Base-by-base conservation (phyloP, 306 rosid species). In the Quercus variabilis region DNA sequence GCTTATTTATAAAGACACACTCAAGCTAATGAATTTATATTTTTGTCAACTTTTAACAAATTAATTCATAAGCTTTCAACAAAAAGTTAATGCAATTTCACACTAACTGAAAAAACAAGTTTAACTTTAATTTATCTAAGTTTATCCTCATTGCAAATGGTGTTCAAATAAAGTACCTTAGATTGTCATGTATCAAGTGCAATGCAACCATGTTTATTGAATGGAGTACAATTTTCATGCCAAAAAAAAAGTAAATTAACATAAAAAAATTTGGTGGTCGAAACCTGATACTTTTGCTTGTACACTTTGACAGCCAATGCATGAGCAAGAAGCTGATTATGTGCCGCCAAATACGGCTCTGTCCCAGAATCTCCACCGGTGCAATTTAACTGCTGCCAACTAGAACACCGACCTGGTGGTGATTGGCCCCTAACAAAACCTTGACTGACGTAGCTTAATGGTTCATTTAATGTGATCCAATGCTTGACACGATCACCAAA, bases 281-380 rank as follows among this genome's bases (percentile, higher is more conserved):
- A 10, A 49, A 49, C 54, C 54, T 49, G 54, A 49, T 49, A 49
- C 54, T 49, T 49, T 49, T 49, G 46, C 11, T 8, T 38, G 80
- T 38, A 38, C 46, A 38, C 46, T 38, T 38, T 8, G 46, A 38
- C 46, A 38, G 46, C 46, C 46, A 38, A 74, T 1, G 88, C 88
- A 58, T 88, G 92, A 59, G 90, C 77, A 23, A 91, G 86, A 67
- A 91, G 82, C 12, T 56, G 88, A 46, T 89, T 18, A 35, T 91
- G 93, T 18, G 89, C 9, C 20, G 79, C 90, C n/a, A 84, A 25
- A 73, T 91, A 89, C 0, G 93, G 93, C 74, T 91, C 96, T 1
- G 81, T 87, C 3, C 82, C 86, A 1, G 93, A 86, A 60, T 89
- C 69, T 0, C 96, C 96, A 6, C 87, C 89, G 0, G 55, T 78